phyloP scores from a whole-genome alignment of 2,329 filamentous ascomycete genomes.

The Stemphylium vesicarium region DNA sequence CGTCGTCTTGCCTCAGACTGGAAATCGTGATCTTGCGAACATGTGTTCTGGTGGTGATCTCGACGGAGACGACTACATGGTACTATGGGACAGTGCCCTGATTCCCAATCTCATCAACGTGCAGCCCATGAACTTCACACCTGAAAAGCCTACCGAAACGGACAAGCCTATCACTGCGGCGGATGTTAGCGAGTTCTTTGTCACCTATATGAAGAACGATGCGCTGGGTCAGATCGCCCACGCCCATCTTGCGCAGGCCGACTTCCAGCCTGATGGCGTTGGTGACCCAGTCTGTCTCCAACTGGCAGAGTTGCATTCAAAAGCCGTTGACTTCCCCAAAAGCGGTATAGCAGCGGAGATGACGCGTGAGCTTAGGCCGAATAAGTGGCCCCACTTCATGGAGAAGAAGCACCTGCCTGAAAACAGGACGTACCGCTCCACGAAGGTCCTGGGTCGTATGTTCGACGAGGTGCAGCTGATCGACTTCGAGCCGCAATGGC shows the following conservation, averaged over 20 bases:
- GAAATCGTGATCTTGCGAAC: conserved; percentile 82
- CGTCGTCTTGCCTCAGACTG: conserved; percentile 83
- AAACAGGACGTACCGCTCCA: conserved; percentile 67
- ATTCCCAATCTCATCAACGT: conserved; percentile 70
- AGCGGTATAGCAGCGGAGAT: conserved; percentile 80
- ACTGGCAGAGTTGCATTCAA: conserved; percentile 82
- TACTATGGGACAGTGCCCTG: conserved; percentile 85
- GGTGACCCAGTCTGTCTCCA: conserved; percentile 70
- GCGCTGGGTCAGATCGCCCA: conserved; percentile 78
- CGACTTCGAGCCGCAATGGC: conserved; percentile 75
- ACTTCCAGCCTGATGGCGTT: conserved; percentile 67
- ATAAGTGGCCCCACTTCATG: conserved; percentile 85
- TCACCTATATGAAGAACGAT: conserved; percentile 92
- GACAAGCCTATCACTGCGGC: conserved; percentile 69
- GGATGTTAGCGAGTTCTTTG: conserved; percentile 85
- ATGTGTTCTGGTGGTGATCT: conserved; percentile 98
- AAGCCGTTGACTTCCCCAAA: conserved; percentile 93
- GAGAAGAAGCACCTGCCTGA: conserved; percentile 64
- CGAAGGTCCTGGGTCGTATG: conserved; percentile 76
- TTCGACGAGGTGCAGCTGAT: conserved; percentile 77
- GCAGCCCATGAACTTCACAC: conserved; percentile 77
- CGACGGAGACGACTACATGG: conserved; percentile 93
- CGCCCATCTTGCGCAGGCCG: conserved; percentile 80
- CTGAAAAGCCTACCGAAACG: conserved; percentile 63
- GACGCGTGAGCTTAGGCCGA: conserved; percentile 64